Evolutionary conservation across 75 land plant genomes (phyloP).

Genomic region (Pinus albicaulis): DNA sequence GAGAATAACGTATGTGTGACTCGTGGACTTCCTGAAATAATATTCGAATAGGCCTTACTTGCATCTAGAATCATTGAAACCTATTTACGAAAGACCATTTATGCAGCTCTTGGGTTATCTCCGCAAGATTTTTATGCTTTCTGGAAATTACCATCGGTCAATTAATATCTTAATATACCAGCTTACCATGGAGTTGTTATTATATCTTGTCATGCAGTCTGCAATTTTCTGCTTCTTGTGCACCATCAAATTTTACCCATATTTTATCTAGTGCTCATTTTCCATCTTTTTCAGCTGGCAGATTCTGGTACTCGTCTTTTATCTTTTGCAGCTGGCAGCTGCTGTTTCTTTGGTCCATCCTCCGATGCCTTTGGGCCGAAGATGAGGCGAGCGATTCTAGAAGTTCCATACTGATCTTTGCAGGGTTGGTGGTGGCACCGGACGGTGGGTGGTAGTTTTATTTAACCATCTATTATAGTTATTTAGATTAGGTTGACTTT

Average conservation of each 20-base stretch:
- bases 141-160: conserved; percentile 10
- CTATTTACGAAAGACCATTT: too few species aligned
- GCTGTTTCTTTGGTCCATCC: background rate
- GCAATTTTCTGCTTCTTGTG: conserved; percentile 8
- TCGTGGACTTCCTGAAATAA: too few species aligned
- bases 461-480: too few species aligned
- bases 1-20: too few species aligned
- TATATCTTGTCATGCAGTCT: conserved; percentile 12
- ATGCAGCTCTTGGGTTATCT: too few species aligned
- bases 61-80: too few species aligned
- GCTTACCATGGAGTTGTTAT: conserved; percentile 32
- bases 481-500: too few species aligned
- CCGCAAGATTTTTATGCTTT: conserved; percentile 13
- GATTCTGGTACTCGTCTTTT: too few species aligned
- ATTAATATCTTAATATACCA: conserved; percentile 36
- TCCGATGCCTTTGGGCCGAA: background rate
- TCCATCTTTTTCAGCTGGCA: too few species aligned
- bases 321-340: too few species aligned
- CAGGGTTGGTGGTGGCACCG: conserved; percentile 10
- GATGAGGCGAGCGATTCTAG: conserved; percentile 31
- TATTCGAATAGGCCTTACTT: too few species aligned
- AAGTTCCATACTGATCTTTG: conserved; percentile 31
- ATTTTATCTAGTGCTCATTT: conserved; percentile 34
- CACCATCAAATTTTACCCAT: conserved; percentile 38
- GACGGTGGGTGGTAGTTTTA: too few species aligned